phyloP scores from a whole-genome alignment of 2,329 filamentous ascomycete species.

The Fusarium decemcellulare region DNA sequence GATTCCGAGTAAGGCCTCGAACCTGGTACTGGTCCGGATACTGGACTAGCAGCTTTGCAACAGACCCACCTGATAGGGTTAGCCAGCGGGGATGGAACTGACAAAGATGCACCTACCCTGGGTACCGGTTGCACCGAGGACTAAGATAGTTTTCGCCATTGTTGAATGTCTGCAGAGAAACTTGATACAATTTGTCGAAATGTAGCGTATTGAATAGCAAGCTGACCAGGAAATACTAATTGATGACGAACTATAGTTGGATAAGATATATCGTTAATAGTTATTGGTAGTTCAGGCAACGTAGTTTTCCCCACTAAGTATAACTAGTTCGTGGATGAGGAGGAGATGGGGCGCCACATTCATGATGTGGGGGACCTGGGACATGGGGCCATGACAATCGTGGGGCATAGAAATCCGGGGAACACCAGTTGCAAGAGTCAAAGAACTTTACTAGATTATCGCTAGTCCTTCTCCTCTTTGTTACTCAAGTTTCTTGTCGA shows the following conservation, averaged over 20 bases:
- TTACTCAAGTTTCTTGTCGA: neutral
- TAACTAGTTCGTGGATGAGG: too few relatives aligned
- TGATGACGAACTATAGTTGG: neutral
- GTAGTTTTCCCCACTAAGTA: neutral
- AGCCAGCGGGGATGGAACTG: neutral
- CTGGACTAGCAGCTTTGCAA: slow-evolving; percentile 26
- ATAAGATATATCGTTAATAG: neutral
- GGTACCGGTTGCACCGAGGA: slow-evolving; percentile 32
- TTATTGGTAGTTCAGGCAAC: neutral
- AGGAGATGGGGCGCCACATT: neutral
- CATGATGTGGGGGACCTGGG: slow-evolving; percentile 17
- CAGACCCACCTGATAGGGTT: slow-evolving; percentile 14
- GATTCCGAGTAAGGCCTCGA: slow-evolving; percentile 27
- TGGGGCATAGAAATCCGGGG: neutral
- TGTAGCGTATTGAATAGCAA: neutral
- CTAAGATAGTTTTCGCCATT: slow-evolving; percentile 25
- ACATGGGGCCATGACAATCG: slow-evolving; percentile 9
- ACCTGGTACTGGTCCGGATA: slow-evolving; percentile 27
- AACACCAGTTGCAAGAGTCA: neutral
- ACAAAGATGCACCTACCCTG: slow-evolving; percentile 11
- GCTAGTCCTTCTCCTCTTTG: neutral
- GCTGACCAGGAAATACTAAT: neutral
- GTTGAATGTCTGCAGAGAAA: neutral
- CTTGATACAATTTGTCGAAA: neutral
- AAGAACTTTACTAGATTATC: neutral